Base-by-base conservation (phyloP, 768 basidiomycete species). In the Saitozyma sp. region DNA sequence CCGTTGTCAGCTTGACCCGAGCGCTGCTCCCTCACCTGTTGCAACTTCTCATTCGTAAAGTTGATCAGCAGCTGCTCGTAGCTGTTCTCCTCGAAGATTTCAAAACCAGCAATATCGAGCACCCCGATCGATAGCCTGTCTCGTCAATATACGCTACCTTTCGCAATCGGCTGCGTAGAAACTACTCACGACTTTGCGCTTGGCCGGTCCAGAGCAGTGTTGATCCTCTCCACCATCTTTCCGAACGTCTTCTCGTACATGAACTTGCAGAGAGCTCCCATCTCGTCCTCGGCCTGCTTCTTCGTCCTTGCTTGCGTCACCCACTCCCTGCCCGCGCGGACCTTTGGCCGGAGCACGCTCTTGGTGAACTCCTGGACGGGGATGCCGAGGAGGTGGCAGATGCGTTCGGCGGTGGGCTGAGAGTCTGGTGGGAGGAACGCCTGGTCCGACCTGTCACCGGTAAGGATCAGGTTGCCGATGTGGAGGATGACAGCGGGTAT, bases 61-160 rank as follows among this genome's bases (percentile, higher is more conserved):
- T 99, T 99, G 85, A 99, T 99, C 71, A 95, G 85, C 37, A 99
- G 85, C 78, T 99, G 96, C 74, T 99, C 96, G 78, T 97, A 99
- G 9, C 89, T 89, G 78, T 97, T 97, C 71, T 88, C 83, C 11
- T 66, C 74, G 59, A 84, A 84, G 64, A 99, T 99, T 80, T 99
- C 96, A 81, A 99, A 99, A 9, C 96, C 96, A 8, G 96, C 96
- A 56, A 99, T 99, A 85, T 99, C 96, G 40, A 99, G 85, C 9
- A 99, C 96, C 49, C 96, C 96, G 64, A 99, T 98, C 79, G 97
- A 99, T 1, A 76, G 62, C 5, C 75, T 77, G 54, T 45, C 14
- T 11, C 42, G 51, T 61, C n/a, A 59, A 53, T 42, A 16, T 43
- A 40, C 14, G 17, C 50, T 43, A n/a, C 29, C 40, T 40, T 29